Conservation (phyloP, 495 filamentous ascomycete species). For the Oidiodendron maius region DNA sequence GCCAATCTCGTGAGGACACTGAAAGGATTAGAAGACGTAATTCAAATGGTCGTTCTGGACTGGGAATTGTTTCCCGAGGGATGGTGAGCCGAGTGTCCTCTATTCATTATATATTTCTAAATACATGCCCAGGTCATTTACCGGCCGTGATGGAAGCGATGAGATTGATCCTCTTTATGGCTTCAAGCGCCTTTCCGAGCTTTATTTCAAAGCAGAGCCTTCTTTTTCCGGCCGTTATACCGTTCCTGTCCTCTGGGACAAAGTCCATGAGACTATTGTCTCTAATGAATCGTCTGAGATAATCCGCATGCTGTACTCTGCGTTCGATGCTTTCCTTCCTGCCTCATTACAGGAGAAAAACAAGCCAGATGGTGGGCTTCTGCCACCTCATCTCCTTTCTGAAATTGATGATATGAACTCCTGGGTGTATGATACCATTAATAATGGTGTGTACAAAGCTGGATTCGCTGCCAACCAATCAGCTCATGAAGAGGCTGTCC, state of each 20-base stretch:
- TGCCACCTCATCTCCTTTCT: constrained; percentile 43
- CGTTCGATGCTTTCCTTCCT: constrained; percentile 56
- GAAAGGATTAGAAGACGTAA: constrained; percentile 59
- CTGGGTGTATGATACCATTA: constrained; percentile 53
- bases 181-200: constrained; percentile 48
- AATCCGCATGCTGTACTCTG: constrained; percentile 58
- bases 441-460: constrained; percentile 36
- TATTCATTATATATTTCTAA: constrained; percentile 41
- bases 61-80: constrained; percentile 31
- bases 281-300: constrained; percentile 59
- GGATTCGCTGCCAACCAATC: constrained; percentile 54
- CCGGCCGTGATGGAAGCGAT: constrained; percentile 36
- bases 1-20: constrained; percentile 56
- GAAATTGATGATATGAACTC: constrained; percentile 58
- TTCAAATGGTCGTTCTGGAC: constrained; percentile 48
- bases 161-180: constrained; percentile 54
- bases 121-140: constrained; percentile 29
- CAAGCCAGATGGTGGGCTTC: constrained; percentile 45
- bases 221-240: constrained; percentile 68
- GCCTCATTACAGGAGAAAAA: constrained; percentile 52
- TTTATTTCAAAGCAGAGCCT: constrained; percentile 64
- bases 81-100: constrained; percentile 29
- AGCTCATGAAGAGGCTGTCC: constrained; percentile 65
- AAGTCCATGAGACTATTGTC: constrained; percentile 35
- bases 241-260: constrained; percentile 76